Evolutionary conservation across 805 yeast genomes (phyloP), one percentile per base, ranked within the genome.

Genomic region (Hanseniaspora osmophila): DNA sequence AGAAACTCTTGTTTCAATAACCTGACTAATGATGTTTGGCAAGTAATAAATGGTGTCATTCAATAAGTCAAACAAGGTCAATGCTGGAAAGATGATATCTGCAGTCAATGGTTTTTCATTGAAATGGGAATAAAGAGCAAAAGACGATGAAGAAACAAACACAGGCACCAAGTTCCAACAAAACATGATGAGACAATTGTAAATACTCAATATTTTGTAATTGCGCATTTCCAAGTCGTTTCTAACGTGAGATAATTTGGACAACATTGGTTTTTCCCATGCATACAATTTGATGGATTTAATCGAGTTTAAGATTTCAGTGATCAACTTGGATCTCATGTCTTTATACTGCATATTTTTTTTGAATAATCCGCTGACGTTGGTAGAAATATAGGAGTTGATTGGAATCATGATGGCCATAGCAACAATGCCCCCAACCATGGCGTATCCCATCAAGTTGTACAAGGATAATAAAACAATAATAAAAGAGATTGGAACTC

Each of bases 121-220:
- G 16, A 66, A 60, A 11, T 68, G 48, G 3, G 79, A 73, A 58
- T 71, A 80, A 1, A 73, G 56, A 1, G 75, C 69, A 61, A 80
- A 79, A 1, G 81, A 71, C 5, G 75, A 67, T 52, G 80, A 75
- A 2, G 82, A 73, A 4, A 80, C 83, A 54, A 78, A 61, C 49
- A 78, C 70, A 9, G 86, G 85, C 40, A 78, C 78, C 52, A 77
- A 68, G 32, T 67, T 69, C 84, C 84, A 80, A 6, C 77, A 70
- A 55, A 79, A 76, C 45, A 63, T 67, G 35, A 71, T 66, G 33
- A 66, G 47, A 5, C 77, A 75, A 30, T 71, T 64, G 22, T 68
- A 56, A 12, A 70, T 51, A 38, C 78, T 75, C 46, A 77, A 75
- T 46, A 56, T 70, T 48, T 65, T 65, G 51, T 73, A 59, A 50